Base-by-base conservation (phyloP, 176 grass and related monocot species). In the Paspalum notatum region DNA sequence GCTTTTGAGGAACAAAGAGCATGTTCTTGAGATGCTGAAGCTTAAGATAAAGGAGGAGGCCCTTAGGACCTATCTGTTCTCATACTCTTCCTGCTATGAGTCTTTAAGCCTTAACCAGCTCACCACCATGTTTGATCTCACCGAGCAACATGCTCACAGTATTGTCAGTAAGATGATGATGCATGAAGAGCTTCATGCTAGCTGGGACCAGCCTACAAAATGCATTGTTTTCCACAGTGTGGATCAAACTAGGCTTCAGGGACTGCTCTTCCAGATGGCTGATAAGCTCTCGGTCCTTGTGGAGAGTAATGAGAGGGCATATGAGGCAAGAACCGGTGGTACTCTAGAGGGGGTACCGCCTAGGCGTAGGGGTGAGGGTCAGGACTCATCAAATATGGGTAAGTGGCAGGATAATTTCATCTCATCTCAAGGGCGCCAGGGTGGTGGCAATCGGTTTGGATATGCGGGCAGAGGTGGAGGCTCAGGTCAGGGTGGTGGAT, bases 111-210 rank as follows among this genome's bases (percentile, higher is more conserved):
- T 94, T 76, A 79, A 84, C 58, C 95, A 98, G 80, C 73, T 98
- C 49, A 90, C 88, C 17, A 79, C 78, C 18, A 98, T 98, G 95
- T 98, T 94, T 85, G 95, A 94, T 61, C 87, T 98, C 24, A 74
- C 65, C 2, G 92, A 98, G 78, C 70, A 71, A 21, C 91, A 90
- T 39, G 90, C 59, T 9, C 92, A 98, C 77, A 94, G 95, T 64
- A 86, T 94, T 59, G 83, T 87, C 73, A 94, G 95, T 76, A 98
- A 92, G 85, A 94, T 98, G 95, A 98, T 98, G 87, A 91, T 98
- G 82, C 86, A 87, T 26, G 95, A 98, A 52, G 95, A 94, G 66
- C 90, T 98, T 56, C 88, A 92, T 51, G 90, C 95, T 12, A 98
- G 92, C 60, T 98, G 95, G 95, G 87, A 98, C 69, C 95, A 98